Evolutionary conservation across 2,329 filamentous ascomycete genomes (phyloP).

Genomic region (Cordyceps cateniannulata): DNA sequence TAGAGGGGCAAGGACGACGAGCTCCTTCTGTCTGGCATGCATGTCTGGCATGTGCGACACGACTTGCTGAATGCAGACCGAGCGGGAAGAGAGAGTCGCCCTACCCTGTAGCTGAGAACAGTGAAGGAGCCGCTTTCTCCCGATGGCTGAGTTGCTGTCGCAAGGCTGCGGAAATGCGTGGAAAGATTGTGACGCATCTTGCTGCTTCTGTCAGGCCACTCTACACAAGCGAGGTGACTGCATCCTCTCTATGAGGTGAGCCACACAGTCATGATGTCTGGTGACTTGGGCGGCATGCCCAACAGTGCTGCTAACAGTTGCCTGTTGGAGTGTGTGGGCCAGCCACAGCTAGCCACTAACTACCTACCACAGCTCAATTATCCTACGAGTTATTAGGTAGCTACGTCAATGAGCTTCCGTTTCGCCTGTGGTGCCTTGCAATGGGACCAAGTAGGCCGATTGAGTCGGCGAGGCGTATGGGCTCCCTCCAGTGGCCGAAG

Average conservation of each 20-base stretch:
- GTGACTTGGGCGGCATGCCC: conserved; percentile 1
- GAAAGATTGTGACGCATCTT: neutral
- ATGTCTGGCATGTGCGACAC: conserved; percentile 4
- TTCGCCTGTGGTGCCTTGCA: neutral
- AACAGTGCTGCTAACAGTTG: neutral
- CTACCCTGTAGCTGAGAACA: neutral
- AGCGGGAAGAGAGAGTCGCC: neutral
- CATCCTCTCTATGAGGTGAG: neutral
- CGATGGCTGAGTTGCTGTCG: neutral
- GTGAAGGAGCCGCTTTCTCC: neutral
- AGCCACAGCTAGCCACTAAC: neutral
- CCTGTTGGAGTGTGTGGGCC: neutral
- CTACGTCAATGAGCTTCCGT: neutral
- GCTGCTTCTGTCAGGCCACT: conserved; percentile 1
- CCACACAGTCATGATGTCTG: conserved; percentile 12
- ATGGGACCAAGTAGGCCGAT: neutral
- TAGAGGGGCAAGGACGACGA: neutral
- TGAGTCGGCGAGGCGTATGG: neutral
- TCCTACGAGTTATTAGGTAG: neutral
- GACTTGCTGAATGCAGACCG: neutral
- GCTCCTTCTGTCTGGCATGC: neutral
- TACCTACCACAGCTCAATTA: too few species aligned
- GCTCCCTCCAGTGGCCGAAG: neutral
- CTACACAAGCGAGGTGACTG: neutral
- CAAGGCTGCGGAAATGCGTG: neutral